A percentile compares a stretch with the other conserved stretches of the same genome.
phyloP scores from a whole-genome alignment of 2,329 filamentous ascomycete species.

The Talaromyces albobiverticillius region DNA sequence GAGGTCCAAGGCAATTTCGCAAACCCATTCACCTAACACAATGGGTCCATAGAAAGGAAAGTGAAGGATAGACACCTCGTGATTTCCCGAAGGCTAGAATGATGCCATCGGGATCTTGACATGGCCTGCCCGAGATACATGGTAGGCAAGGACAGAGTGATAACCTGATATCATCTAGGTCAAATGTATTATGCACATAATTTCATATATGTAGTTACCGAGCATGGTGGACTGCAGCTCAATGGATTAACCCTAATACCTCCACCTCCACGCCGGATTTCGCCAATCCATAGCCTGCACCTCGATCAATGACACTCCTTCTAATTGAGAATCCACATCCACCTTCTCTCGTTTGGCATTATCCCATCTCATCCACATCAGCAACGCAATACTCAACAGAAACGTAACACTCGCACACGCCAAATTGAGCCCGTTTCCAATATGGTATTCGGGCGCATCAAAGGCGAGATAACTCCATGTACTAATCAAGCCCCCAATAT shows the following conservation, averaged over 20 bases:
- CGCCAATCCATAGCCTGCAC: conserved; percentile 64
- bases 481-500: conserved; percentile 65
- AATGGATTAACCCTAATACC: conserved; percentile 17
- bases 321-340: conserved; percentile 56
- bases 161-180: too few species aligned
- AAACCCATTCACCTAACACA: too few species aligned
- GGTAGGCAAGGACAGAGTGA: too few species aligned
- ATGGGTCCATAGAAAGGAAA: too few species aligned
- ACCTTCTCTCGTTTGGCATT: conserved; percentile 58
- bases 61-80: too few species aligned
- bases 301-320: conserved; percentile 51
- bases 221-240: background rate
- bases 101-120: too few species aligned
- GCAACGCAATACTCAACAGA: conserved; percentile 47
- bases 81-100: too few species aligned
- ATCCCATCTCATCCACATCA: conserved; percentile 61
- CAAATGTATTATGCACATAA: too few species aligned
- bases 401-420: conserved; percentile 59
- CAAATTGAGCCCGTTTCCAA: conserved; percentile 69
- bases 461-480: conserved; percentile 64
- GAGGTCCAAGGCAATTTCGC: too few species aligned
- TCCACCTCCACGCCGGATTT: conserved; percentile 65
- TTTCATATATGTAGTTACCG: too few species aligned
- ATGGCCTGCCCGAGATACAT: too few species aligned
- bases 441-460: conserved; percentile 65